Base-by-base conservation (phyloP, 1,284 basidiomycete genomes). In the Apiotrichum gamsii region DNA sequence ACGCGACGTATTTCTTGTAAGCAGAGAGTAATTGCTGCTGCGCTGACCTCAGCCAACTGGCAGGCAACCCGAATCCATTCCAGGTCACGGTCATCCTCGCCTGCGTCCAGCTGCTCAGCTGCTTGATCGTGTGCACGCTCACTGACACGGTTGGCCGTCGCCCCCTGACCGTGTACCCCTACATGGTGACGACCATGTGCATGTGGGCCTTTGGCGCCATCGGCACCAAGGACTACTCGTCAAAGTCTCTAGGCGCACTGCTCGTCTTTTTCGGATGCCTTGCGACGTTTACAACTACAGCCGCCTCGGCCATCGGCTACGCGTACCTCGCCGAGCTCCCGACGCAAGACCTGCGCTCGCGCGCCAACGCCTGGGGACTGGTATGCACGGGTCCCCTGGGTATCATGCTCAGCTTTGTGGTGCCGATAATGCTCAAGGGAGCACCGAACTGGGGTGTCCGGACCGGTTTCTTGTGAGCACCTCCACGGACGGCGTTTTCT, bases 71-170 rank as follows among this genome's bases (percentile, higher is more conserved):
- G 40, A 45, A 59, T 30, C 58, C 61, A 0, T 63, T 62, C 60
- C 43, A 23, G 4, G 61, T 64, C 23, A 62, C 63, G 2, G 52
- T 63, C 48, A 65, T 65, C 37, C 57, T 65, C 24, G 53, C 59
- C 23, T 61, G 58, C 36, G 55, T 55, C 14, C 58, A 62, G 41
- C 48, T 63, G 16, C 23, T 57, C 29, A 45, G 50, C 1, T 45
- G 56, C 25, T 34, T 58, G 16, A 18, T 56, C 31, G 45, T 46
- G 19, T 45, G 49, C 15, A 18, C 45, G 0, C 35, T 51, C 8
- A 52, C 56, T 14, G 61, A 65, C 37, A 45, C 34, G 1, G 41
- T 52, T 10, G 64, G 64, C 13, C 57, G 64, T 33, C 51, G 63
- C 16, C 56, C 52, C 0, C 31, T 64, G 6, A 62, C 61, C 8